phyloP scores from a whole-genome alignment of 202 grass and related monocot species.

The Zizania palustris region DNA sequence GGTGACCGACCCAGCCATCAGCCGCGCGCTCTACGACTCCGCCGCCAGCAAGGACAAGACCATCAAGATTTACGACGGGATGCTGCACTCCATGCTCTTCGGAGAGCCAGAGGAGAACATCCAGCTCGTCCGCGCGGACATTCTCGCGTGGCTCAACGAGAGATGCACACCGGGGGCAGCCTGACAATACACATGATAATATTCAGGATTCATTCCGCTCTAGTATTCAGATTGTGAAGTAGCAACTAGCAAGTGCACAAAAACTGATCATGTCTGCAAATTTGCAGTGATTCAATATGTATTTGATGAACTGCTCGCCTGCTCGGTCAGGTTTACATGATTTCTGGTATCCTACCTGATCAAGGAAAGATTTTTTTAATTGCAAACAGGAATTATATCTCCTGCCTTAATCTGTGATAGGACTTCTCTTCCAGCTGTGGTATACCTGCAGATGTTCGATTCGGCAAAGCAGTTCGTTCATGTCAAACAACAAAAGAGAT shows the following conservation, averaged over 20 bases:
- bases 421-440: slow-evolving; percentile 70
- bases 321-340: slow-evolving; percentile 33
- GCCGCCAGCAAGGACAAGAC: slow-evolving; percentile 81
- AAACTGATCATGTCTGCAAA: slow-evolving; percentile 24
- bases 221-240: slow-evolving; percentile 8
- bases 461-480: neutral
- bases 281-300: slow-evolving; percentile 32
- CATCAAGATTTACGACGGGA: slow-evolving; percentile 90
- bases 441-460: slow-evolving; percentile 64
- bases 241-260: neutral
- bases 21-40: slow-evolving; percentile 66
- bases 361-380: too few species aligned
- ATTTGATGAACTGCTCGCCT: slow-evolving; percentile 11
- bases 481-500: slow-evolving; percentile 4
- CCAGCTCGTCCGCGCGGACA: slow-evolving; percentile 65
- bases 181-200: slow-evolving; percentile 8
- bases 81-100: slow-evolving; percentile 93
- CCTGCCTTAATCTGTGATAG: slow-evolving; percentile 88
- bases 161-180: slow-evolving; percentile 29
- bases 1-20: slow-evolving; percentile 83
- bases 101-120: slow-evolving; percentile 85
- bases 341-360: slow-evolving; percentile 42
- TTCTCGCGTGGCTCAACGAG: slow-evolving; percentile 77
- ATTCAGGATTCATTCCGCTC: neutral
- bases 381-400: slow-evolving; percentile 84